Evolutionary conservation across 306 rosid genomes (phyloP), one percentile per base, ranked within the genome.

Genomic region (Datisca glomerata): DNA sequence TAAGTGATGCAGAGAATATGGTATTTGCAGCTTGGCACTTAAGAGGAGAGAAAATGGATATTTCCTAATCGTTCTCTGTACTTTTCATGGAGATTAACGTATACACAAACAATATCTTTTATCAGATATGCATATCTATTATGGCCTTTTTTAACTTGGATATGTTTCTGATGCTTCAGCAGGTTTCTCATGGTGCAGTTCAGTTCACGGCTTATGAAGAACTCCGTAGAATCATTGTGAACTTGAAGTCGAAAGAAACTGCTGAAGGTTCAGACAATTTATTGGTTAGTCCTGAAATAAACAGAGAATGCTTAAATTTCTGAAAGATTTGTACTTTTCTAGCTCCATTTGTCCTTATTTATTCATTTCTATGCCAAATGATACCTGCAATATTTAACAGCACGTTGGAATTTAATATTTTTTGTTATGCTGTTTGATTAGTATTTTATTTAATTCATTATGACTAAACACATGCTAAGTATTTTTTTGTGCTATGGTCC

Each of bases 101-200:
- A n/a, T n/a, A n/a, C n/a, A n/a, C n/a, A n/a, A n/a, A n/a, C n/a
- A n/a, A n/a, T n/a, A n/a, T n/a, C 39, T 25, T 36, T 39, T 20
- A 47, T 44, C 18, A n/a, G n/a, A n/a, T n/a, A n/a, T n/a, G n/a
- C n/a, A n/a, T n/a, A n/a, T n/a, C n/a, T n/a, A n/a, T n/a, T n/a
- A n/a, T n/a, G n/a, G n/a, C n/a, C n/a, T n/a, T n/a, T n/a, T n/a
- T n/a, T n/a, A n/a, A n/a, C 45, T 13, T 18, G 12, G 47, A 18
- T 52, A 49, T 31, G 23, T 59, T n/a, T 2, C n/a, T 59, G 51
- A 28, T 61, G 67, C 45, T 71, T 56, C 79, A 64, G 69, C 93
- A 83, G 98, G 95, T 89, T 49, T 84, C 98, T 69, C 93, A 80
- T 61, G 98, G 98, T 47, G 98, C 98, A 52, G 60, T 89, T 57